Evolutionary conservation across 345 rosid genomes (phyloP), one percentile per base, ranked within the genome.

Genomic region (Gossypium longicalyx): DNA sequence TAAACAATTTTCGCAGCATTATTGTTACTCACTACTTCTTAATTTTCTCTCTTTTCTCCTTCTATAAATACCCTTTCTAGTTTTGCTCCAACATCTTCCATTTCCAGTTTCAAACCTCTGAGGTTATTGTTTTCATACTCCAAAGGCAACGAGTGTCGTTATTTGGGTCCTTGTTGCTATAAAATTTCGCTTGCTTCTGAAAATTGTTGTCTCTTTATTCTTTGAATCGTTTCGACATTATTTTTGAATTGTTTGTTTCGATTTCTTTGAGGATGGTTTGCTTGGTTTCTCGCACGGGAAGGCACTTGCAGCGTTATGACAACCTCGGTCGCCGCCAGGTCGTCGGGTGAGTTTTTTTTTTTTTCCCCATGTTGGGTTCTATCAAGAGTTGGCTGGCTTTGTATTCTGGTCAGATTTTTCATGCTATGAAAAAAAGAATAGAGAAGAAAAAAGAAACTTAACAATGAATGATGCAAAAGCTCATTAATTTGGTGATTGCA

Each of bases 241-340:
- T 25, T 19, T 12, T 16, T 49, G 57, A 1, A 19, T 66, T 12
- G 64, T 59, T 27, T 15, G 41, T 60, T 60, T 60, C 43, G 41
- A 27, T 41, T 38, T 25, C 7, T 41, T 71, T 23, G 52, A 38
- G 2, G 12, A 89, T 85, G 89, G 81, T 80, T 61, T 90, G 94
- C n/a, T 29, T 88, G 83, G 90, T 87, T 17, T 82, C 98, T 78
- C 89, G 98, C 4, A 78, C 92, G 0, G 95, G 97, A 67, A 89
- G 97, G 70, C 85, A 88, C 67, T 74, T 78, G 76, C 98, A 93
- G 84, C 82, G 95, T 75, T 87, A 93, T 77, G 87, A 86, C 71
- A 49, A 83, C 53, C 62, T 76, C 74, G 95, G 94, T 43, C 89
- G 93, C 59, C 97, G 98, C 63, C 90, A 77, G 85, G 98, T 93